Conservation (phyloP, 2,329 filamentous ascomycete genomes). For the Neonectria magnoliae region DNA sequence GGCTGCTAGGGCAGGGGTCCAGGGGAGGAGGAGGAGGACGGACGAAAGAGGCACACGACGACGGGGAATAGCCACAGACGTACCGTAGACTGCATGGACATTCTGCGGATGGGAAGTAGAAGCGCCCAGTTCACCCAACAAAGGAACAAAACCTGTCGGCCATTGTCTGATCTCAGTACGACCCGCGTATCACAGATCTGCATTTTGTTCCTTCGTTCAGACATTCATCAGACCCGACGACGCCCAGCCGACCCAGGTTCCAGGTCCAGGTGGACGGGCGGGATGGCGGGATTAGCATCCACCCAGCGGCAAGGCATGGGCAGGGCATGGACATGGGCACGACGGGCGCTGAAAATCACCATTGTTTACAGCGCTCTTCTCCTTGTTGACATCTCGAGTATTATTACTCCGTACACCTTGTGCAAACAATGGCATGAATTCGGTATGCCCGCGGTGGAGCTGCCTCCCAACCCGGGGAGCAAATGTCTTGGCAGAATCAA, state of each 20-base stretch:
- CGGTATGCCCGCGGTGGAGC: neutral
- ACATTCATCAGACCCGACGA: too few species aligned
- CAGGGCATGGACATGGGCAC: neutral
- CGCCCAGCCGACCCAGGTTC: neutral
- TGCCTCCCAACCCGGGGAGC: neutral
- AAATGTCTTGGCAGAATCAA: neutral
- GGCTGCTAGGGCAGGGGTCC: neutral
- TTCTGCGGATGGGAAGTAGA: neutral
- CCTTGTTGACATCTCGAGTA: too few species aligned
- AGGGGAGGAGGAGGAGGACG: too few species aligned
- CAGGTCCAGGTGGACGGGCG: neutral
- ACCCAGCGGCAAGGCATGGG: neutral
- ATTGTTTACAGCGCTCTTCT: neutral
- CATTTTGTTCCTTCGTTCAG: neutral
- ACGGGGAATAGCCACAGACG: too few species aligned
- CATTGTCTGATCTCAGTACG: neutral
- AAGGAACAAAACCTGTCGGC: neutral
- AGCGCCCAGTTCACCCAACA: neutral
- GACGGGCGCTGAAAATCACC: neutral
- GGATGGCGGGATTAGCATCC: neutral
- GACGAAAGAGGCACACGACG: too few species aligned
- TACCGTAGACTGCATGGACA: neutral
- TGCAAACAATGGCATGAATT: neutral
- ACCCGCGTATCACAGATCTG: neutral
- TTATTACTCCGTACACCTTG: too few species aligned